Conservation (phyloP, 2,329 filamentous ascomycete species). For the Setomelanomma holmii region DNA sequence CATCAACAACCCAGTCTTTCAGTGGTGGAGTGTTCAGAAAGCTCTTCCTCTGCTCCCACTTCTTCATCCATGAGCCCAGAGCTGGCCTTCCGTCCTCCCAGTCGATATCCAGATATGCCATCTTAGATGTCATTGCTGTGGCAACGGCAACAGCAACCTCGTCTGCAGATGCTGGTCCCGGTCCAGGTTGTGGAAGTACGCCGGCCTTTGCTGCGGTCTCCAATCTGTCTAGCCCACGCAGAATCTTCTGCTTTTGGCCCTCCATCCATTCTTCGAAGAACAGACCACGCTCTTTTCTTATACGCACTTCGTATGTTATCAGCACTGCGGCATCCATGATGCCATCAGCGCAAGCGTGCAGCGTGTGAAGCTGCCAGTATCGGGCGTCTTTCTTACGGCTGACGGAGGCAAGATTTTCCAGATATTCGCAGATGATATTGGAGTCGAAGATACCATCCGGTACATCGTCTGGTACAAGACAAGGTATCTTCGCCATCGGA, state of each 20-base stretch:
- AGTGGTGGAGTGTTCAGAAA: slow-evolving; percentile 24
- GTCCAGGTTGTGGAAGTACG: slow-evolving; percentile 14
- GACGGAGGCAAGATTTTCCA: slow-evolving; percentile 19
- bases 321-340: slow-evolving; percentile 41
- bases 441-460: slow-evolving; percentile 40
- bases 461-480: slow-evolving; percentile 30
- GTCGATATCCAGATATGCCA: slow-evolving; percentile 17
- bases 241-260: slow-evolving; percentile 37
- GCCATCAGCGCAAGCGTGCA: slow-evolving; percentile 37
- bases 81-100: slow-evolving; percentile 27
- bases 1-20: slow-evolving; percentile 23
- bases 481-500: slow-evolving; percentile 42
- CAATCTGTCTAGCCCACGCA: slow-evolving; percentile 31
- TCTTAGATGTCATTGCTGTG: slow-evolving; percentile 15
- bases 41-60: slow-evolving; percentile 30
- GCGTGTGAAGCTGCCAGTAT: slow-evolving; percentile 30
- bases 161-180: slow-evolving; percentile 19
- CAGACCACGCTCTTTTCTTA: slow-evolving; percentile 30
- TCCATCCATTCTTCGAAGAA: slow-evolving; percentile 37
- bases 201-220: slow-evolving; percentile 24
- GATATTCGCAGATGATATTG: slow-evolving; percentile 37
- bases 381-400: slow-evolving; percentile 16
- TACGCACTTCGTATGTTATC: slow-evolving; percentile 34
- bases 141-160: slow-evolving; percentile 34
- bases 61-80: slow-evolving; percentile 30